Evolutionary conservation across 2,329 filamentous ascomycete genomes (phyloP).

Genomic region (Byssochlamys sp.): DNA sequence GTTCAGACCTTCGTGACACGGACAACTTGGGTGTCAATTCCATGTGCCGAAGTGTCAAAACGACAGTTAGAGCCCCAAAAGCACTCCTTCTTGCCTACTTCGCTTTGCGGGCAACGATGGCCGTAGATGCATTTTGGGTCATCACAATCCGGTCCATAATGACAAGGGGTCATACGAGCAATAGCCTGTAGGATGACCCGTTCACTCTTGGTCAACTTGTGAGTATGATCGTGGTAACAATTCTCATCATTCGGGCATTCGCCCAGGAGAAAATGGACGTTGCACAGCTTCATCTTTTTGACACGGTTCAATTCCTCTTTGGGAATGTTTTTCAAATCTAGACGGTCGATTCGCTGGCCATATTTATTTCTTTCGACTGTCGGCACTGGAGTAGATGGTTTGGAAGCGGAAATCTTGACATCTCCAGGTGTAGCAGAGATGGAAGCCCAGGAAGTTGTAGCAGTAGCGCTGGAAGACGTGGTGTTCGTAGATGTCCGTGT

Average conservation of each 20-base stretch:
- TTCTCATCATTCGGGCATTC: constrained; percentile 46
- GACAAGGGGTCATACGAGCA: constrained; percentile 54
- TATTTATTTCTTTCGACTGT: constrained; percentile 47
- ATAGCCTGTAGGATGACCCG: constrained; percentile 47
- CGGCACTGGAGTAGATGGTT: constrained; percentile 19
- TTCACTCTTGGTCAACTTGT: constrained; percentile 46
- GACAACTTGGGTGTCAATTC: constrained; percentile 48
- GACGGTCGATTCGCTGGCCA: constrained; percentile 51
- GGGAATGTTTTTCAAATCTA: constrained; percentile 41
- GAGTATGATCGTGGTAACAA: constrained; percentile 47
- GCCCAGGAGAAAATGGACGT: constrained; percentile 50
- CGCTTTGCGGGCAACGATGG: constrained; percentile 50
- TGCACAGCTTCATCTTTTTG: constrained; percentile 56
- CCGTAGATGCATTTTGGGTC: constrained; percentile 56
- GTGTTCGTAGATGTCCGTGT: constrained; percentile 33
- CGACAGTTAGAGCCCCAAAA: constrained; percentile 51
- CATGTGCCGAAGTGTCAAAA: constrained; percentile 49
- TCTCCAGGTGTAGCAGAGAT: constrained; percentile 28
- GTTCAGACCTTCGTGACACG: constrained; percentile 40
- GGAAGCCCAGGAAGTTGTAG: constrained; percentile 25
- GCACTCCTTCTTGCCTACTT: constrained; percentile 45
- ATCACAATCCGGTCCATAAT: constrained; percentile 47
- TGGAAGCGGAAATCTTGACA: constrained; percentile 30
- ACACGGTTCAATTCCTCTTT: constrained; percentile 49
- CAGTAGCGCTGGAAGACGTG: constrained; percentile 26